Base-by-base conservation (phyloP, 2,329 filamentous ascomycete genomes). In the Colletotrichum camelliae region DNA sequence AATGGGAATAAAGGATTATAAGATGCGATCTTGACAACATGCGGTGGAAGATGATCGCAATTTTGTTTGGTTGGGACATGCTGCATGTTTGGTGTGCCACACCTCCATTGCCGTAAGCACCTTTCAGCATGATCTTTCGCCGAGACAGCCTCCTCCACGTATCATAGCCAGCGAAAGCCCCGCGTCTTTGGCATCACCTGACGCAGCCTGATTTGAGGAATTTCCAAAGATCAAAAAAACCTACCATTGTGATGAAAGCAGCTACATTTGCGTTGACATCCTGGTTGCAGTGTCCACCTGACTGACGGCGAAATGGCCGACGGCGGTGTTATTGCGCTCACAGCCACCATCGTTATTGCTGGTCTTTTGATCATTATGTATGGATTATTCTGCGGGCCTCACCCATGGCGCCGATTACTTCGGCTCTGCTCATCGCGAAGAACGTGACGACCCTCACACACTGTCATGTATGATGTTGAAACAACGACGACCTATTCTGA, bases 301-400 rank as follows among this genome's bases (percentile, higher is more conserved):
- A 2, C 3, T 3, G 5, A 43, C 8, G 39, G 39, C 18, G n/a
- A 48, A 48, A 48, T 48, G 39, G 18, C 39, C 18, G 3, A n/a
- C 39, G 5, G 18, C 39, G 39, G 39, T 6, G 5, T 48, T 9
- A 7, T 48, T 48, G 39, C 39, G 1, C 39, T 48, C 9, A 48
- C 5, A 48, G 5, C 5, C 9, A 4, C 39, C 2, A 48, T 48
- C 5, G 2, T 48, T 2, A 0, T 1, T 48, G 39, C 5, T 48
- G 39, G 39, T 48, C 18, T 48, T 4, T 7, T 48, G 18, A 48
- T 48, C 6, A 48, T 48, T 0, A n/a, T n/a, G 3, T 48, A 48
- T 4, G 39, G 39, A 3, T 4, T 48, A 1, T 48, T 48, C 18
- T 48, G 39, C 5, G 39, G 39, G n/a, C 39, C 39, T 48, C 39